Evolutionary conservation across 495 filamentous ascomycete species (phyloP).

Genomic region (Hypomontagnella monticulosa): DNA sequence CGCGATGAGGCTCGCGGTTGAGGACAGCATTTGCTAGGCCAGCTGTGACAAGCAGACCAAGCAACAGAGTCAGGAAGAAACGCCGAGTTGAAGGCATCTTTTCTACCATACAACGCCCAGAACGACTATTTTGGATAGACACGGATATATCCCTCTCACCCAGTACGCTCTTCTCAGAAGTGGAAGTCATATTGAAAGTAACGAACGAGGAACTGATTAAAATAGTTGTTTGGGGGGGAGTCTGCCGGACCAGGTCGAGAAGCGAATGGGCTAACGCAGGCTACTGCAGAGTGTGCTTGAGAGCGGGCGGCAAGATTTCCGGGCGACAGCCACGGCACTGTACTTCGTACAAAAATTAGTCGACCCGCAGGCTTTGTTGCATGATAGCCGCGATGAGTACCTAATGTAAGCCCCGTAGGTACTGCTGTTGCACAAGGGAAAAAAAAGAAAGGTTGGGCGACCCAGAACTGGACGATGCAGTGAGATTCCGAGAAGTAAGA

Average conservation of each 20-base stretch:
- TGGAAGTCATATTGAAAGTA: constrained; percentile 30
- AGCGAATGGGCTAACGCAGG: constrained; percentile 35
- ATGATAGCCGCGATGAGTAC: constrained; percentile 8
- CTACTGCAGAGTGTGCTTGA: constrained; percentile 37
- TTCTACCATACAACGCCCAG: constrained; percentile 24
- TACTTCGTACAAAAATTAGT: constrained; percentile 18
- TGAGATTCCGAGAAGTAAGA: constrained; percentile 13
- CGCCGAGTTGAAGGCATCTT: constrained; percentile 42
- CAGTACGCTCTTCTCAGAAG: constrained; percentile 7
- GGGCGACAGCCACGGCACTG: constrained; percentile 15
- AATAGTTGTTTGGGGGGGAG: constrained; percentile 19
- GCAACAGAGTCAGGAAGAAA: constrained; percentile 42
- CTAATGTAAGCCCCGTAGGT: constrained; percentile 17
- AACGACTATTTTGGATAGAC: constrained; percentile 12
- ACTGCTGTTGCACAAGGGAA: constrained; percentile 16
- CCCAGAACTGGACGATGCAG: not conserved
- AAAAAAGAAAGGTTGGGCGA: constrained; percentile 9
- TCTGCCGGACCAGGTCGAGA: constrained; percentile 20
- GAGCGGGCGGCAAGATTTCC: constrained; percentile 31
- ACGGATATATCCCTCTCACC: constrained; percentile 21
- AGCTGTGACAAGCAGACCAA: constrained; percentile 45
- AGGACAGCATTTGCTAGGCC: constrained; percentile 46
- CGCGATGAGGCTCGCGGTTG: constrained; percentile 23
- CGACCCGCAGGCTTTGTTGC: constrained; percentile 12
- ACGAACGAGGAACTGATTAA: constrained; percentile 6